Evolutionary conservation across 106 monocot species (phyloP), one percentile per base, ranked within the genome.

Genomic region (Platanthera guangdongensis): DNA sequence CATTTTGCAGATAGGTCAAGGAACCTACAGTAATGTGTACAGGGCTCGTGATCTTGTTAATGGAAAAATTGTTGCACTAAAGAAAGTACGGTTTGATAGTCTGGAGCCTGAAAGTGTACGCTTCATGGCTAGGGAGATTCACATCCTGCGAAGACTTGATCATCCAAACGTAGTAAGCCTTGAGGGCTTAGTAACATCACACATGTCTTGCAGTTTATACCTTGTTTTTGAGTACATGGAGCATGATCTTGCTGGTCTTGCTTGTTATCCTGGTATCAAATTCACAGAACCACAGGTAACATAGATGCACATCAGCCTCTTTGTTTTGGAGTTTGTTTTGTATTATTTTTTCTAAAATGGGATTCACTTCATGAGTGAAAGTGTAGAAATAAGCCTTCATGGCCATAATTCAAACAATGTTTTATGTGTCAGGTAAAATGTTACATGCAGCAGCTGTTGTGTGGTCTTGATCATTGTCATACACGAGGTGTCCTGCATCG

Each of bases 191-290:
- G 85, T 91, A 74, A 86, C 90, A 22, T 91, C 90, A 64, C 78
- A 82, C 13, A 84, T 88, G 88, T 91, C 90, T 60, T 91, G 86
- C 75, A 91, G 90, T 71, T 81, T 91, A 51, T 91, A 91, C 60
- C 88, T 91, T 82, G 90, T 91, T 71, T 91, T 91, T 85, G 90
- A 91, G 79, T 91, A 91, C 78, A 91, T 91, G 90, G 90, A 91
- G 60, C 90, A 91, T 80, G 90, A 91, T 79, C 83, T 91, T 79
- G 86, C 90, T 59, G 90, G 88, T 18, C 87, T 91, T 64, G 79
- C 87, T 50, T 91, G 88, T 70, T 85, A 78, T 72, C 83, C 90
- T 82, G 83, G 83, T 74, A 51, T 78, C 70, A 88, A 91, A 73
- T 91, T 91, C 68, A 86, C 83, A 32, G 90, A 91, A 78, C 78